Evolutionary conservation across 768 basidiomycete species (phyloP).

Genomic region (Tephrocybe sp.): DNA sequence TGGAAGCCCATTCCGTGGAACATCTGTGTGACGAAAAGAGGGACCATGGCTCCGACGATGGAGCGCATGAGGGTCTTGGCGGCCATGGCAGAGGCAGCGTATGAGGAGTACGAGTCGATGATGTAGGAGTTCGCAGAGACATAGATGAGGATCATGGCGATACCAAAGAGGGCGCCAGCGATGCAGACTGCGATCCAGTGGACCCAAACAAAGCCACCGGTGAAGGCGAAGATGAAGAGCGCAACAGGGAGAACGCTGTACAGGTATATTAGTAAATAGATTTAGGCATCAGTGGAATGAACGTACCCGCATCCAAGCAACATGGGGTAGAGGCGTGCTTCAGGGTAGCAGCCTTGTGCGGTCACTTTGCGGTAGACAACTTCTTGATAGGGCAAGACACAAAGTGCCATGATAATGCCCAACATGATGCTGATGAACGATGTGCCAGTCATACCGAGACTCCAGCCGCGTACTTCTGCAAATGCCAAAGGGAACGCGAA

Average conservation of each 20-base stretch:
- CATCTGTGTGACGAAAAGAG: slow-evolving; percentile 42
- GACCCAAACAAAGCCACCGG: slow-evolving; percentile 36
- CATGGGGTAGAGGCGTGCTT: slow-evolving; percentile 43
- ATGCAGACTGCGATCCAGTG: slow-evolving; percentile 38
- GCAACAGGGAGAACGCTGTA: slow-evolving; percentile 35
- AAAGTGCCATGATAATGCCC: slow-evolving; percentile 32
- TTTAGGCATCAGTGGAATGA: background rate
- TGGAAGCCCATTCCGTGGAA: slow-evolving; percentile 42
- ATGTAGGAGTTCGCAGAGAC: slow-evolving; percentile 45
- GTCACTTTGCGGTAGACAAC: slow-evolving; percentile 31
- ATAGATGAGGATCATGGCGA: slow-evolving; percentile 43
- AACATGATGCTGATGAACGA: slow-evolving; percentile 46
- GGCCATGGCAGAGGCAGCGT: slow-evolving; percentile 45
- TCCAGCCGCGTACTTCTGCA: slow-evolving; percentile 37
- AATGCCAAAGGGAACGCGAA: slow-evolving; percentile 46
- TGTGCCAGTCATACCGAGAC: slow-evolving; percentile 37
- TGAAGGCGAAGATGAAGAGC: slow-evolving; percentile 46
- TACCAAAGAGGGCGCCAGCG: slow-evolving; percentile 37
- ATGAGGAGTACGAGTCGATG: slow-evolving; percentile 41
- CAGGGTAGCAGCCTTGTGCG: slow-evolving; percentile 37
- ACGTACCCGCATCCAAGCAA: slow-evolving; percentile 38
- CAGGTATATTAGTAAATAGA: background rate
- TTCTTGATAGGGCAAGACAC: slow-evolving; percentile 34
- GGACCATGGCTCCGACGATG: slow-evolving; percentile 36
- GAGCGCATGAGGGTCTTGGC: slow-evolving; percentile 44